phyloP scores from a whole-genome alignment of 345 rosid species.

The Rhizophora mangle region DNA sequence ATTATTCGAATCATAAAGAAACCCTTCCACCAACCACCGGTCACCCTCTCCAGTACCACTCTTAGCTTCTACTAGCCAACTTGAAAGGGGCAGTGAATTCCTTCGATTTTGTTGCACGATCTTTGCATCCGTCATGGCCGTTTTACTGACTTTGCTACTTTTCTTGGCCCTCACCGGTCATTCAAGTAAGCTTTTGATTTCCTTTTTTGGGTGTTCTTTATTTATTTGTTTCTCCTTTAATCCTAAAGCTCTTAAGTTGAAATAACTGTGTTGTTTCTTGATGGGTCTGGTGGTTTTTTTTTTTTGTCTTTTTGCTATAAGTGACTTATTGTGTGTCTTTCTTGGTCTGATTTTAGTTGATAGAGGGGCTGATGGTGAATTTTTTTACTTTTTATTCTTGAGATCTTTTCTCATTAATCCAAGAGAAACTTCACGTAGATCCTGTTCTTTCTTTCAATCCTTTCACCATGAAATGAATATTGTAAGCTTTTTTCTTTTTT shows the following conservation, averaged over 20 bases:
- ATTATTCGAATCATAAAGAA: not conserved
- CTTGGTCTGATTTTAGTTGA: not conserved
- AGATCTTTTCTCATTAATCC: not conserved
- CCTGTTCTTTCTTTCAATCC: no score
- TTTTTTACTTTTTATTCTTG: not conserved
- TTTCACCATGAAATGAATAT: no score
- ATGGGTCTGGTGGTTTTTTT: no score
- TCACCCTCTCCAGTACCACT: not conserved
- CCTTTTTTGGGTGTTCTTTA: not conserved
- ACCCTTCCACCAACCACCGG: constrained; percentile 19
- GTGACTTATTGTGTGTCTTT: not conserved
- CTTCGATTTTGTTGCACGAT: constrained; percentile 7
- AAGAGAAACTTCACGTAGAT: no score
- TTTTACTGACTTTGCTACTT: constrained; percentile 43
- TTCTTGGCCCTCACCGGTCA: constrained; percentile 48
- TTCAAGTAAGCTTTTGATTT: constrained; percentile 55
- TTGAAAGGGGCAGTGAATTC: not conserved
- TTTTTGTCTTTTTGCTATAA: no score
- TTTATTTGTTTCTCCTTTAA: not conserved
- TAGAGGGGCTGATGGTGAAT: not conserved
- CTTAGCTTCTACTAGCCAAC: not conserved
- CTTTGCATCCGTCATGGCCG: constrained; percentile 51
- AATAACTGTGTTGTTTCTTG: no score
- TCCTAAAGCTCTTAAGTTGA: no score
- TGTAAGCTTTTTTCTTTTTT: no score